phyloP scores from a whole-genome alignment of 75 land plant species.

The Pinus taeda region DNA sequence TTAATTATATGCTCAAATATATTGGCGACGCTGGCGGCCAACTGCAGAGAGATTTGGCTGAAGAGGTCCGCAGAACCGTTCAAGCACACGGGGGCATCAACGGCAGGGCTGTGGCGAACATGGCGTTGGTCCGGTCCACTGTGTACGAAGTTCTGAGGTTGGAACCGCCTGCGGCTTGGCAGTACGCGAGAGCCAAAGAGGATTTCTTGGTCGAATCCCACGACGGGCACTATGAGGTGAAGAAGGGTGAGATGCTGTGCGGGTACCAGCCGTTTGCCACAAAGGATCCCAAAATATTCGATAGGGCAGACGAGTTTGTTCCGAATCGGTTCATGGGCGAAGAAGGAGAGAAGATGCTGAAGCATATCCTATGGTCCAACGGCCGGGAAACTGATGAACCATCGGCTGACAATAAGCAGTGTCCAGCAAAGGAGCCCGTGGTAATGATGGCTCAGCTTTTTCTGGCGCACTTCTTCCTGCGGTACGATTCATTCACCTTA shows the following conservation, averaged over 20 bases:
- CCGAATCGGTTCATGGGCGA: constrained; percentile 33
- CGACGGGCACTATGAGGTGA: constrained; percentile 16
- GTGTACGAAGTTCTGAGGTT: constrained; percentile 33
- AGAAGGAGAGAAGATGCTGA: constrained; percentile 28
- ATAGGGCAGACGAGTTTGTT: constrained; percentile 10
- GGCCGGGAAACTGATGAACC: constrained; percentile 30
- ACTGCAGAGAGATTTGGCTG: constrained; percentile 13
- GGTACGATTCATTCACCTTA: constrained; percentile 9
- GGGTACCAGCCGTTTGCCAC: constrained; percentile 29
- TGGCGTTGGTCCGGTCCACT: constrained; percentile 20
- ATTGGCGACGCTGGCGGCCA: constrained; percentile 4
- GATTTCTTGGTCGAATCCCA: constrained; percentile 29
- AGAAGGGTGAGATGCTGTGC: constrained; percentile 30
- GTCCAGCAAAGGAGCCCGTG: constrained; percentile 31
- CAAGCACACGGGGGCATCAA: constrained; percentile 7
- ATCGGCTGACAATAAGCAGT: constrained; percentile 44
- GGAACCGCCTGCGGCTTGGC: constrained; percentile 28
- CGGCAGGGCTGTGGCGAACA: constrained; percentile 5
- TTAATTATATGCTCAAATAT: constrained; percentile 27
- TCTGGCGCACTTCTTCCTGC: constrained; percentile 24
- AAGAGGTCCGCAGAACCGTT: constrained; percentile 20
- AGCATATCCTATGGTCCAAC: constrained; percentile 33
- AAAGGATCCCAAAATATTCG: constrained; percentile 31
- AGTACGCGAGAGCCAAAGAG: constrained; percentile 29
- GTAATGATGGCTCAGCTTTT: constrained; percentile 12